These are phyloP conservation scores for Pseudogymnoascus sp. DNA, from an alignment of 2,329 filamentous ascomycete genomes.

Conservation along the genomic window DNA sequence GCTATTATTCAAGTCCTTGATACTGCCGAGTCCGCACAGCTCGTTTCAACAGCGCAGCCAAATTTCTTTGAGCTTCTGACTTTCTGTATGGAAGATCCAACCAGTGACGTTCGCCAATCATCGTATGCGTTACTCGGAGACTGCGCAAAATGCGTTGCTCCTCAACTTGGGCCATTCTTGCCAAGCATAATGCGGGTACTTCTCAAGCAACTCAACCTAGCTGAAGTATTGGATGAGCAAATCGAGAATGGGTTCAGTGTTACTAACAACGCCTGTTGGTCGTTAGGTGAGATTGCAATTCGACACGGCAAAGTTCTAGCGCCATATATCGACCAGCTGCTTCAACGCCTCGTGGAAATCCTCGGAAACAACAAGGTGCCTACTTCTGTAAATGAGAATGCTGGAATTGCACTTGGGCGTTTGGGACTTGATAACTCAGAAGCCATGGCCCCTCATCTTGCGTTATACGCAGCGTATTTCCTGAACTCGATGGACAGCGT, in stretches of 20 bases:
- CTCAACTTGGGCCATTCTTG: constrained; percentile 68
- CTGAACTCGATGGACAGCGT: constrained; percentile 76
- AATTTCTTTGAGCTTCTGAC: constrained; percentile 85
- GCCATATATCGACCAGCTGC: constrained; percentile 69
- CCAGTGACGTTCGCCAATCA: constrained; percentile 91
- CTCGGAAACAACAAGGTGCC: constrained; percentile 81
- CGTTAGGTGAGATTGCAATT: constrained; percentile 84
- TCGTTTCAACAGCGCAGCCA: constrained; percentile 70
- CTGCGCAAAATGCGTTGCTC: constrained; percentile 87
- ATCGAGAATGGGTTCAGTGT: constrained; percentile 83
- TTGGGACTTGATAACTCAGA: constrained; percentile 75
- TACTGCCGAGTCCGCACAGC: constrained; percentile 62
- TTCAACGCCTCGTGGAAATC: constrained; percentile 73
- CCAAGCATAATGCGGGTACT: constrained; percentile 70
- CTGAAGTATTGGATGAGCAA: constrained; percentile 68
- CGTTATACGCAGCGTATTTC: constrained; percentile 76
- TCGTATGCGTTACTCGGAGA: constrained; percentile 92
- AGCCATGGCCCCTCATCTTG: constrained; percentile 69
- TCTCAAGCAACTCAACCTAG: constrained; percentile 81
- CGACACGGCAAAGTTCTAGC: constrained; percentile 68
- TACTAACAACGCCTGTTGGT: constrained; percentile 98
- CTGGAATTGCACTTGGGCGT: constrained; percentile 84
- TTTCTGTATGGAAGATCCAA: constrained; percentile 85
- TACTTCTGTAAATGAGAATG: constrained; percentile 84
- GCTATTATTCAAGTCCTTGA: constrained; percentile 88